phyloP scores from a whole-genome alignment of 371 early-diverging fungal species.

The Haplosporangium sp. region DNA sequence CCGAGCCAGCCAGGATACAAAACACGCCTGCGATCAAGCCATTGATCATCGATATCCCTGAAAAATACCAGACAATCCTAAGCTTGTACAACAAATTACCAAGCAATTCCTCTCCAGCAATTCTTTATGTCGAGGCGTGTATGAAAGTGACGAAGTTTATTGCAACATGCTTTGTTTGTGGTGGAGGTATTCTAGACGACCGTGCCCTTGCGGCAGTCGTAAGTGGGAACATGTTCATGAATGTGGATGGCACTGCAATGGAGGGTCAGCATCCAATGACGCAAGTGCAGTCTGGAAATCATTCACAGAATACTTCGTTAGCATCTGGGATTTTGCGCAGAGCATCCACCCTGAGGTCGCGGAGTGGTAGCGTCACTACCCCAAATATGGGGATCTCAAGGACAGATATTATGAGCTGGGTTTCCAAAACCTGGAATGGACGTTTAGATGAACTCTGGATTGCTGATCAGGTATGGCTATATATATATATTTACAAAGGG shows the following conservation, averaged over 20 bases:
- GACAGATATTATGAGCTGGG: constrained; percentile 51
- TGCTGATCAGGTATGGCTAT: constrained; percentile 43
- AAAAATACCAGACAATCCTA: constrained; percentile 61
- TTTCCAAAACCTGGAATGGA: constrained; percentile 44
- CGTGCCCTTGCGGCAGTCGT: constrained; percentile 48
- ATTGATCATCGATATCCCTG: constrained; percentile 61
- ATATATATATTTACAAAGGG: not conserved
- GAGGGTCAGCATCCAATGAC: constrained; percentile 35
- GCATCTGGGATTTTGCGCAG: constrained; percentile 33
- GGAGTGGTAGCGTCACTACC: constrained; percentile 30
- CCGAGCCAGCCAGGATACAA: constrained; percentile 37
- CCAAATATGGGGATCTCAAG: constrained; percentile 29
- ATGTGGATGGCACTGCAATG: constrained; percentile 16
- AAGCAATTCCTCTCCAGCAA: constrained; percentile 45
- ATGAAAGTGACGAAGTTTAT: constrained; percentile 64
- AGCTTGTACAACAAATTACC: constrained; percentile 62
- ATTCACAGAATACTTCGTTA: constrained; percentile 25
- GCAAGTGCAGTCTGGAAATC: constrained; percentile 19
- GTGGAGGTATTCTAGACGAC: constrained; percentile 49
- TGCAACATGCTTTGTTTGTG: constrained; percentile 54
- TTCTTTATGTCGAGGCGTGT: constrained; percentile 60
- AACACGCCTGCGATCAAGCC: constrained; percentile 48
- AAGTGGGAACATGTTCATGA: constrained; percentile 40
- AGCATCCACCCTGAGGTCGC: constrained; percentile 48
- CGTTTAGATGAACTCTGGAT: constrained; percentile 58